Evolutionary conservation across 371 early-diverging fungal species (phyloP), one percentile per base, ranked within the genome.

Genomic region (Mucor lusitanicus): DNA sequence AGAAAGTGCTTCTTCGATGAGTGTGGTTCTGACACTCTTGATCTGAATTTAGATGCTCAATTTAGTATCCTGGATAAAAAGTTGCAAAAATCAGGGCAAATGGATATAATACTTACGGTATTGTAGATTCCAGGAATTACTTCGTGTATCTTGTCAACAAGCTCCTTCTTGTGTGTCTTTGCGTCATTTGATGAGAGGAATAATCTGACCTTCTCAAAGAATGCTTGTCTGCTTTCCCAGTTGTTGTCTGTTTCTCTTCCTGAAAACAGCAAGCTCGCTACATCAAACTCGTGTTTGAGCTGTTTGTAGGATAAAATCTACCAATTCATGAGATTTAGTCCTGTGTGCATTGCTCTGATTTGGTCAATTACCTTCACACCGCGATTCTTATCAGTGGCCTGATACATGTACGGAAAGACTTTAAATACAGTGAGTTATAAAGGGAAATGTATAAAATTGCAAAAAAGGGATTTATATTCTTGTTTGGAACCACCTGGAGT

Each of bases 1-100:
- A 12, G 61, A 60, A n/a, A 82, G 54, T 0, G 63, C 75, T 54
- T 65, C 72, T 6, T 67, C 35, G 7, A 77, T 72, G 25, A 78
- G 59, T 2, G 73, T 61, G 3, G 77, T 76, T 53, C 82, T 55
- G 54, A 79, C 15, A 30, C 82, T 82, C 11, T 73, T 68, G 5
- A 76, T 63, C 82, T 82, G 50, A 12, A 17, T 39, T 42, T 60
- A 1, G n/a, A 56, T 44, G 46, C 3, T 53, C 27, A 7, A 1
- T 53, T 40, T 40, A 40, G 40, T 17, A 40, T 17, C 40, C 17
- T 17, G 40, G 40, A 39, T 17, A 35, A 1, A 17, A 6, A 3
- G 15, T 17, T 17, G 0, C n/a, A n/a, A n/a, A 35, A 35, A 40
- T 40, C 40, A 53, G 53, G 25, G 53, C 53, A 46, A 11, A 25